Percentiles rank a stretch among this genome's conserved stretches.
phyloP scores from a whole-genome alignment of 805 yeast species.

The Candida michaelii region DNA sequence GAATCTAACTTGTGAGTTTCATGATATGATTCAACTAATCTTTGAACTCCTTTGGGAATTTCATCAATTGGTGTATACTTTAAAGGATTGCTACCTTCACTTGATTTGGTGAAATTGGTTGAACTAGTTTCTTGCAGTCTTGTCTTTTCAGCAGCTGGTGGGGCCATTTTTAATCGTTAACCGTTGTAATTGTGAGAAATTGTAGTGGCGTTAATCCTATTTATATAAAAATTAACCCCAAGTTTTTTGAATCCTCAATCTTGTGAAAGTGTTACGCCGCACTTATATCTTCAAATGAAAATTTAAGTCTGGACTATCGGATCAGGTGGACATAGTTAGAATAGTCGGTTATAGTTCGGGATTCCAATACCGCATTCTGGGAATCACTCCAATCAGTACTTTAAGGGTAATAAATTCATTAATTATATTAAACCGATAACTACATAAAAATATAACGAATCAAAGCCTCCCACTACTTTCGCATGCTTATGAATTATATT shows the following conservation, averaged over 20 bases:
- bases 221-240: slow-evolving; percentile 4
- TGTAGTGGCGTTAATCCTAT: background rate
- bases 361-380: too few relatives aligned
- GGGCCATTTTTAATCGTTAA: background rate
- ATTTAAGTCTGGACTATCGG: too few relatives aligned
- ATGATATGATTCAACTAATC: slow-evolving; percentile 44
- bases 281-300: background rate
- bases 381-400: too few relatives aligned
- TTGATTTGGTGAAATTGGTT: too few relatives aligned
- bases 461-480: too few relatives aligned
- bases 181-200: background rate
- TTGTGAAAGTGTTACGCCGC: slow-evolving; percentile 5
- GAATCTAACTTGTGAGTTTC: slow-evolving; percentile 47
- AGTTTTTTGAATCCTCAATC: background rate
- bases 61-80: slow-evolving; percentile 47
- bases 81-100: slow-evolving; percentile 9
- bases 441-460: too few relatives aligned
- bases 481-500: too few relatives aligned
- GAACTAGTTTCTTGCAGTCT: background rate
- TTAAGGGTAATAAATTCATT: too few relatives aligned
- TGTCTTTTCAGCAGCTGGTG: slow-evolving; percentile 1
- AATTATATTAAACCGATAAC: too few relatives aligned
- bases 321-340: too few relatives aligned
- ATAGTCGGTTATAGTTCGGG: too few relatives aligned
- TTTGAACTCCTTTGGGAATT: slow-evolving; percentile 48